Percentiles rank a stretch among this genome's conserved stretches.
Evolutionary conservation across 1,139 yeast genomes (phyloP).

Genomic region (Zygotorulaspora mrakii): DNA sequence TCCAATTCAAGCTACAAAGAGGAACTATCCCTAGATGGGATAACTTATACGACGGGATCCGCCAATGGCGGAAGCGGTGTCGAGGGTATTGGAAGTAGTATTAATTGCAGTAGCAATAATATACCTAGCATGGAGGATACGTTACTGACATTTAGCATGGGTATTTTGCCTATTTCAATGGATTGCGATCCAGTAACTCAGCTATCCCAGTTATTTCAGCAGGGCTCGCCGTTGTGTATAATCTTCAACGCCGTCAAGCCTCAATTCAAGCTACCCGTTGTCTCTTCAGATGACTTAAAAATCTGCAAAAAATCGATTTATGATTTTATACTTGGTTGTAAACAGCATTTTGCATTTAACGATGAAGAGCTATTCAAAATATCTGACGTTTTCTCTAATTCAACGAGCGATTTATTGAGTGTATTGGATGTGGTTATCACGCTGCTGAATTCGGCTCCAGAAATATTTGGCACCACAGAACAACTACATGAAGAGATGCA

Average conservation of each 20-base stretch:
- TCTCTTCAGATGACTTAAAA: constrained; percentile 73
- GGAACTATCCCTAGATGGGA: constrained; percentile 25
- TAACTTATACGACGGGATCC: constrained; percentile 20
- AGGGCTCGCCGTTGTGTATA: constrained; percentile 88
- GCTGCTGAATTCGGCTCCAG: constrained; percentile 52
- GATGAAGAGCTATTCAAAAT: constrained; percentile 87
- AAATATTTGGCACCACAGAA: constrained; percentile 35
- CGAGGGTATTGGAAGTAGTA: constrained; percentile 29
- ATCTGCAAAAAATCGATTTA: constrained; percentile 87
- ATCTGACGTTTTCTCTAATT: constrained; percentile 81
- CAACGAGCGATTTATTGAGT: constrained; percentile 71
- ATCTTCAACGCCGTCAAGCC: constrained; percentile 59
- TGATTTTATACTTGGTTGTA: constrained; percentile 85
- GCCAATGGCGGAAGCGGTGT: constrained; percentile 15
- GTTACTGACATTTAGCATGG: constrained; percentile 62
- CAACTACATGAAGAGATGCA: constrained; percentile 21
- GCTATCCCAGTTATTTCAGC: constrained; percentile 81
- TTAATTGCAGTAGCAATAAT: constrained; percentile 39
- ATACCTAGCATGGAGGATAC: constrained; percentile 31
- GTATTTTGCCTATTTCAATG: constrained; percentile 67
- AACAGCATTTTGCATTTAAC: constrained; percentile 65
- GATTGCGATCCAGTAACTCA: constrained; percentile 91
- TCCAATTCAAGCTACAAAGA: constrained; percentile 28
- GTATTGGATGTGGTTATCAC: constrained; percentile 67
- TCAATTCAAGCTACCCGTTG: constrained; percentile 45